phyloP scores from a whole-genome alignment of 1,284 basidiomycete genomes.

The Boletus hoseneyae region DNA sequence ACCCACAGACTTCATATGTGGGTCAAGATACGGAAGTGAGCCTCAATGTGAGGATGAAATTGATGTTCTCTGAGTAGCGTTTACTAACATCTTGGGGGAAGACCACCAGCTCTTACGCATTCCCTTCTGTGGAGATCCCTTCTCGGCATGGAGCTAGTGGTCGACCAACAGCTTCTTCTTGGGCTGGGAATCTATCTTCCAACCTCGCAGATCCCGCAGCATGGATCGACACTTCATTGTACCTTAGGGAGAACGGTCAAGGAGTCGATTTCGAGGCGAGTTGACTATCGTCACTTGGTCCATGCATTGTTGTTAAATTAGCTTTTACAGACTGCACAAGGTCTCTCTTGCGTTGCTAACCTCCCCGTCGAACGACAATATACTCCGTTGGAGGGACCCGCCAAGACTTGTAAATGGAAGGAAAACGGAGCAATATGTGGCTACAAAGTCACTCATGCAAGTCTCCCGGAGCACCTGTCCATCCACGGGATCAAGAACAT shows the following conservation, averaged over 20 bases:
- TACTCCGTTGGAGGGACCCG: neutral
- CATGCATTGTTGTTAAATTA: neutral
- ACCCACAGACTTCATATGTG: too few species aligned
- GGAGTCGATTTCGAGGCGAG: neutral
- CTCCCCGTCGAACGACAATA: neutral
- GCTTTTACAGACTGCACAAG: neutral
- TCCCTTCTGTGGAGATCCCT: neutral
- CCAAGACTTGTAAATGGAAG: constrained; percentile 9
- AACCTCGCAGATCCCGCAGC: neutral
- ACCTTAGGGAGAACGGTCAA: neutral
- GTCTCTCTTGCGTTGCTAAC: neutral
- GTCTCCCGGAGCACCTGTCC: constrained; percentile 16
- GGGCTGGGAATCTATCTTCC: neutral
- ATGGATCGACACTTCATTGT: neutral
- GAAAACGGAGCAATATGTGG: constrained; percentile 4
- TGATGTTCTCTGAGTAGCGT: neutral
- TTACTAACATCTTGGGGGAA: neutral
- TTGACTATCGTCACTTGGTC: neutral
- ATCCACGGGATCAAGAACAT: constrained; percentile 14
- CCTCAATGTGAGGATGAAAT: neutral
- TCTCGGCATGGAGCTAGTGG: neutral
- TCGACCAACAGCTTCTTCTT: neutral
- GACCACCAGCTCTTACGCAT: neutral
- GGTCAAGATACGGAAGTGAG: neutral
- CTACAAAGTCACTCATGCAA: neutral